Base-by-base conservation (phyloP, 371 early-diverging fungal species). In the Rhizopus stolonifer region DNA sequence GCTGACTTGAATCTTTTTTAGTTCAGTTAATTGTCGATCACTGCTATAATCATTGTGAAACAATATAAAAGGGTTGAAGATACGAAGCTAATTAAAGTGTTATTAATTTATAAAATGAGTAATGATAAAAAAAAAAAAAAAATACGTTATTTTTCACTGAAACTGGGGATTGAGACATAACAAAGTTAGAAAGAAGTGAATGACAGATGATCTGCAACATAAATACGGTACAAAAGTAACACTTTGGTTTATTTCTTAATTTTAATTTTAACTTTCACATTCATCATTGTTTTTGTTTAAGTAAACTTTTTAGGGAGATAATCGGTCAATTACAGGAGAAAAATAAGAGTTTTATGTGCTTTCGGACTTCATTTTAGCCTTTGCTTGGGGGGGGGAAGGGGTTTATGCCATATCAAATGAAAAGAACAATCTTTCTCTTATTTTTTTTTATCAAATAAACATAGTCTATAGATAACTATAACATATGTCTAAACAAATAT, bases 51-150 rank as follows among this genome's bases (percentile, higher is more conserved):
- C 24, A 38, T 64, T 59, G 49, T 64, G 58, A 18, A 64, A 64
- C 32, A 64, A 23, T 7, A 64, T 55, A 25, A 64, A 34, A 26
- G 64, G 64, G 45, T 53, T 59, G 39, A 64, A 64, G 44, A 64
- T 58, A 46, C 64, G 64, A 25, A 62, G 14, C 62, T 62, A 43
- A 10, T 11, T 5, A 36, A 14, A 3, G 14, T 11, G 5, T 1
- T 11, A 11, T 29, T 29, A 9, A 29, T 6, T 29, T 29, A 14
- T 11, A 36, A 36, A 36, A 8, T 11, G 14, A 36, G 14, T n/a
- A 36, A 36, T 14, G 10, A 42, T 21, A 42, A 38, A 15, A n/a
- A 38, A n/a, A n/a, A 38, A 4, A 15, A 38, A 38, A 15, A 15
- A 4, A 38, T 36, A 36, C 36, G n/a, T n/a, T 36, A 4, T 7